These are phyloP conservation scores for Jaltomata sinuosa DNA, from an alignment of 257 asterid genomes.

Conservation along the genomic window DNA sequence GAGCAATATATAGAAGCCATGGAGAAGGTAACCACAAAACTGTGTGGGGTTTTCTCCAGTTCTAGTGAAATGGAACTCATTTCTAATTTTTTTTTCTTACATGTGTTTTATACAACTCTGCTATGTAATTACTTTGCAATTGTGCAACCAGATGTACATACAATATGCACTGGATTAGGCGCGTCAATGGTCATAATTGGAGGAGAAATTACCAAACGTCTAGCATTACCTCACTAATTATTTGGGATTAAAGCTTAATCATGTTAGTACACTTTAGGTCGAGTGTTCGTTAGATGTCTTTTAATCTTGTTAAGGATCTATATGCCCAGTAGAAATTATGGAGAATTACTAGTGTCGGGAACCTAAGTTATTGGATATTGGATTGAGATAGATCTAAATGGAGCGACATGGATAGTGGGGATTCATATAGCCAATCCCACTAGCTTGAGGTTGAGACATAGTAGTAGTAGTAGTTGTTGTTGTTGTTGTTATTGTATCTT, in stretches of 20 bases:
- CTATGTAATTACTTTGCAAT: neutral
- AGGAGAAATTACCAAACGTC: neutral
- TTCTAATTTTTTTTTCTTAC: neutral
- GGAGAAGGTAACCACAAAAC: slow-evolving; percentile 63
- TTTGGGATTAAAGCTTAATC: neutral
- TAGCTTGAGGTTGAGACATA: neutral
- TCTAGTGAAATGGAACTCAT: neutral
- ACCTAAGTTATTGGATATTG: neutral
- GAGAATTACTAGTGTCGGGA: neutral
- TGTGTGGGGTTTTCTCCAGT: neutral
- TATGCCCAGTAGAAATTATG: neutral
- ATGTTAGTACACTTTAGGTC: neutral
- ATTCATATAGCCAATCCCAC: neutral
- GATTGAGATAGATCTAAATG: neutral
- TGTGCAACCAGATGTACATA: neutral
- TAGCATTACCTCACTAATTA: neutral
- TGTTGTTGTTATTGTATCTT: neutral
- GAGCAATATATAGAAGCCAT: slow-evolving; percentile 75
- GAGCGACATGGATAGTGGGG: neutral
- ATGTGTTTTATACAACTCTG: neutral
- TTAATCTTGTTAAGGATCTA: neutral
- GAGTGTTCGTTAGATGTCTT: neutral
- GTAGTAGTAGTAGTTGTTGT: neutral
- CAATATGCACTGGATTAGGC: neutral
- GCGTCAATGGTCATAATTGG: neutral